Percentiles rank a stretch among this genome's conserved stretches.
These are phyloP conservation scores for Myriosclerotinia duriaeana DNA, from an alignment of 2,329 filamentous ascomycete genomes.

Conservation along the genomic window DNA sequence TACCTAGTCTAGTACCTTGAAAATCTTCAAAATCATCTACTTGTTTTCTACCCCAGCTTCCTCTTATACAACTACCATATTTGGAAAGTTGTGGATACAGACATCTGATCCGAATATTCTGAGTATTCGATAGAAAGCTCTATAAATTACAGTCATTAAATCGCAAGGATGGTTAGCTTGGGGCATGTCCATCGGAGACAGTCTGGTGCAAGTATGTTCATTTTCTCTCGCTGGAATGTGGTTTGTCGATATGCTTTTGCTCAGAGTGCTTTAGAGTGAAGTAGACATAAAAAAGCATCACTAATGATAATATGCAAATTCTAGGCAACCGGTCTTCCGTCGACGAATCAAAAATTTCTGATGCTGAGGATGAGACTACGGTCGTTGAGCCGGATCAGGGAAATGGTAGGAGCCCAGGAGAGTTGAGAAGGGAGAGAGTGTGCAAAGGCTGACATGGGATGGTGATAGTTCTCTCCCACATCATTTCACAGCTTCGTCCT, in stretches of 20 bases:
- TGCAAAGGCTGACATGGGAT: slow-evolving; percentile 28
- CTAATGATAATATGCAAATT: slow-evolving; percentile 17
- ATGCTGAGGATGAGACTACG: slow-evolving; percentile 69
- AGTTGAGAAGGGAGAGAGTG: slow-evolving; percentile 5
- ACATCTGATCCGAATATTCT: neutral
- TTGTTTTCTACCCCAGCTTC: neutral
- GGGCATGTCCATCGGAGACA: slow-evolving; percentile 49
- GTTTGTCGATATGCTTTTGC: neutral
- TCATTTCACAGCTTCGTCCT: slow-evolving; percentile 94
- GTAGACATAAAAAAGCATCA: neutral
- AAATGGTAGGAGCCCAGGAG: slow-evolving; percentile 64
- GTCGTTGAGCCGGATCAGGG: slow-evolving; percentile 90
- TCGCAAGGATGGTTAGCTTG: slow-evolving; percentile 41
- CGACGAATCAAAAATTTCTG: slow-evolving; percentile 38
- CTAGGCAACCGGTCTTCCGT: slow-evolving; percentile 46
- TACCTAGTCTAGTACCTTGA: neutral
- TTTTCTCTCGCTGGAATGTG: slow-evolving; percentile 23
- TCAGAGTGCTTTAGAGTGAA: neutral
- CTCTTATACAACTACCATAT: neutral
- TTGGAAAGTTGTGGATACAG: slow-evolving; percentile 10
- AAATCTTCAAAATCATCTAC: neutral
- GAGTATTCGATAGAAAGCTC: neutral
- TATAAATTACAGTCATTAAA: neutral
- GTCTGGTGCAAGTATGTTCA: slow-evolving; percentile 45
- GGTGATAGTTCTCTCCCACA: slow-evolving; percentile 79